A percentile compares a stretch with the other conserved stretches of the same genome.
Conservation (phyloP, 2,329 filamentous ascomycete species). For the Pseudogymnoascus sp. region DNA sequence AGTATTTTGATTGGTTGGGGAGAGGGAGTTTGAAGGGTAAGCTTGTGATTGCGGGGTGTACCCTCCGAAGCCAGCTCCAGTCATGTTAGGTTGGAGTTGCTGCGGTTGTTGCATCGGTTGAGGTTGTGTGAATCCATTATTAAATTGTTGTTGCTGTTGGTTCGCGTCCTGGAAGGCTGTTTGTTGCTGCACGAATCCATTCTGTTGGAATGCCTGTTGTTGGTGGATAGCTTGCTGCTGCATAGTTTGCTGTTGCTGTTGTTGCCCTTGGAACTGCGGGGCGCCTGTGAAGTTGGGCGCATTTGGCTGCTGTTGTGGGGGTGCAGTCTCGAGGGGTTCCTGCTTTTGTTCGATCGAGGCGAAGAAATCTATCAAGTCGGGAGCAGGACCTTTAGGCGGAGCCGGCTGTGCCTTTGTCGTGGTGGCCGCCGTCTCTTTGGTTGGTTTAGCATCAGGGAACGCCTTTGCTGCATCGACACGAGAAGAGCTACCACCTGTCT, state of each 20-base stretch:
- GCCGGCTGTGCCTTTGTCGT: constrained; percentile 33
- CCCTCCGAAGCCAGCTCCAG: constrained; percentile 76
- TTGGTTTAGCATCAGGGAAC: constrained; percentile 24
- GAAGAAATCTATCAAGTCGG: constrained; percentile 89
- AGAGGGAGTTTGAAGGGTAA: constrained; percentile 45
- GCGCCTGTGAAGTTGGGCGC: constrained; percentile 23
- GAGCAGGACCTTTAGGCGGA: constrained; percentile 53
- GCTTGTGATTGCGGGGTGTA: constrained; percentile 58
- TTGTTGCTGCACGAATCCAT: constrained; percentile 34
- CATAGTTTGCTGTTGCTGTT: constrained; percentile 29
- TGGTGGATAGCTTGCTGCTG: constrained; percentile 31
- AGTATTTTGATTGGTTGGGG: constrained; percentile 50
- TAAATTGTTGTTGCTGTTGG: constrained; percentile 30
- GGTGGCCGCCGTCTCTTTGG: constrained; percentile 18
- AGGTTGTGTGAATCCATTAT: constrained; percentile 22
- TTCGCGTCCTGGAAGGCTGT: constrained; percentile 33
- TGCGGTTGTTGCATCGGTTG: constrained; percentile 20
- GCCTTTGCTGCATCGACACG: constrained; percentile 14
- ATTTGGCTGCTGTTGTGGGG: constrained; percentile 29
- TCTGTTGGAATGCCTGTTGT: constrained; percentile 32
- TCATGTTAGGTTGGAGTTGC: constrained; percentile 50
- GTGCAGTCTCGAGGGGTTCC: constrained; percentile 51
- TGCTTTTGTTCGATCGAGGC: constrained; percentile 88
- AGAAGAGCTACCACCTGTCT: constrained; percentile 25
- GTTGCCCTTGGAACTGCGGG: constrained; percentile 23